Base-by-base conservation (phyloP, 129 eudicot genomes). In the Solidago caesia region DNA sequence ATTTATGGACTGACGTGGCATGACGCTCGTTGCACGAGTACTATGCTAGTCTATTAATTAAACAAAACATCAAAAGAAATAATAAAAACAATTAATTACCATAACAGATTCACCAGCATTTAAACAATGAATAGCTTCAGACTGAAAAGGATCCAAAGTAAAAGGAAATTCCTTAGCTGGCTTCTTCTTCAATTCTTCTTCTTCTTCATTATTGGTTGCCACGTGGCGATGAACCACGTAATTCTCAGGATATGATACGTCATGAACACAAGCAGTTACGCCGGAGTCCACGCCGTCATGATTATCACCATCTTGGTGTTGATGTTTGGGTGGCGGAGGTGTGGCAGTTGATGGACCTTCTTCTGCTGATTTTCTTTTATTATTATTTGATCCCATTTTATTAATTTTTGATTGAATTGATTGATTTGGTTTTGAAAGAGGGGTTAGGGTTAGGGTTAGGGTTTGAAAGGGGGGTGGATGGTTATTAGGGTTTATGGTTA, bases 131-230 rank as follows among this genome's bases (percentile, higher is more conserved):
- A 95, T 87, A 5, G 99, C 96, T 78, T 91, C 97, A 4, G 85
- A 70, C 85, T 95, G 97, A 78, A 94, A 94, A 73, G 97, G 96
- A 75, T 95, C 97, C 7, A 95, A 90, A 6, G 83, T 62, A 47
- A 95, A 95, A 11, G 97, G 94, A 70, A 87, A 95, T 44, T 91
- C 97, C 85, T 89, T 95, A 6, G 99, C 97, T 25, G 97, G 97
- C 59, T 82, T 89, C 82, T 78, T 81, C 80, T 26, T 77, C 82
- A 27, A 15, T 12, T 70, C 46, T 63, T 8, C 81, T 70, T 33
- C 39, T 33, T 33, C 39, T 33, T 33, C 39, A 33, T 33, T 33
- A 33, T 3, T 33, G 39, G 39, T 3, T 33, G 39, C 39, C 39
- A 33, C 39, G 39, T 33, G 70, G 15, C 76, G 65, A 33, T 64